Evolutionary conservation across 176 grass and related monocot genomes (phyloP).

Genomic region (Thalia dealbata): DNA sequence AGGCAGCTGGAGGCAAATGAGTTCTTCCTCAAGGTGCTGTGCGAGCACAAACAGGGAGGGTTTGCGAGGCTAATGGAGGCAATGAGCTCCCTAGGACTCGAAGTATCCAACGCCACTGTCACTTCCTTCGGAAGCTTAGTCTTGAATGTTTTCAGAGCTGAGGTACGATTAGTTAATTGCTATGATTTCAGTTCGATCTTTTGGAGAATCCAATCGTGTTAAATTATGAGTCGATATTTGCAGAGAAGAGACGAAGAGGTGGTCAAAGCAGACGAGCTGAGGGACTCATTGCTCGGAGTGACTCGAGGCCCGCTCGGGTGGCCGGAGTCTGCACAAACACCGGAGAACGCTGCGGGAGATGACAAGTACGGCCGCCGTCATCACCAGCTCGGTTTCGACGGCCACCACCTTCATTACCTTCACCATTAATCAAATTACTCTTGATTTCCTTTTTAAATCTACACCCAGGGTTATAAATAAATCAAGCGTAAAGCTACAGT

Average conservation of each 20-base stretch:
- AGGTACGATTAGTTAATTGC: conserved; percentile 26
- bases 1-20: conserved; percentile 67
- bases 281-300: conserved; percentile 75
- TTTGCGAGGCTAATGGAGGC: conserved; percentile 71
- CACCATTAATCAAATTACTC: not conserved
- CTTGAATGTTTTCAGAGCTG: conserved; percentile 66
- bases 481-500: not conserved
- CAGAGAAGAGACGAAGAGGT: conserved; percentile 53
- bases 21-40: conserved; percentile 79
- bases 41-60: conserved; percentile 46
- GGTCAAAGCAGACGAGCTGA: conserved; percentile 63
- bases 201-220: not conserved
- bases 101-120: conserved; percentile 73
- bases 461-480: not conserved
- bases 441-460: not conserved
- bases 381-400: no score
- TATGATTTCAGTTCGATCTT: not conserved
- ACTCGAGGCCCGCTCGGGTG: conserved; percentile 40
- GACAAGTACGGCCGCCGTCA: not conserved
- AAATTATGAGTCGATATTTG: not conserved
- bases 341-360: not conserved
- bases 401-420: not conserved
- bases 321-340: conserved; percentile 17
- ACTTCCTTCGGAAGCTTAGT: conserved; percentile 60
- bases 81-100: conserved; percentile 43